phyloP scores from a whole-genome alignment of 2,329 filamentous ascomycete genomes.

The Trichoderma sp. region DNA sequence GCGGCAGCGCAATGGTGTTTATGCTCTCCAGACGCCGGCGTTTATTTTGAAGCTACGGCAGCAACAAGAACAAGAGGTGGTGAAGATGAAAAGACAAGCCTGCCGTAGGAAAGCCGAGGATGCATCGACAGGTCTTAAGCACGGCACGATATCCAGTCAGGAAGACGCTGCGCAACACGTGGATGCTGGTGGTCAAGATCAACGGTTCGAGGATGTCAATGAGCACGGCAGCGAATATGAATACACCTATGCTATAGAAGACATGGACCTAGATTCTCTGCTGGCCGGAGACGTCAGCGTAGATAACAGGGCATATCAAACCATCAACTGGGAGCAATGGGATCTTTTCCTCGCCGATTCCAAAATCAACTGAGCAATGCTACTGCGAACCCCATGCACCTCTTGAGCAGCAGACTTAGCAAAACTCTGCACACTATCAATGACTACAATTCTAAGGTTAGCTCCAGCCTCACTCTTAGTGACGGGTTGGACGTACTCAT shows the following conservation, averaged over 20 bases:
- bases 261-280: background rate
- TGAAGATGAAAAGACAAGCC: background rate
- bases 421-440: background rate
- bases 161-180: background rate
- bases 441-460: too few species aligned
- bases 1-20: background rate
- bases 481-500: too few species aligned
- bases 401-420: background rate
- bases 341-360: constrained; percentile 3
- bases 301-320: background rate
- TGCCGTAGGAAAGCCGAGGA: too few species aligned
- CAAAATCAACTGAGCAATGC: background rate
- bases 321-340: constrained; percentile 7
- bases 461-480: too few species aligned
- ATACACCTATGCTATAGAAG: background rate
- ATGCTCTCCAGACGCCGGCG: background rate
- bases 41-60: background rate
- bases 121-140: background rate
- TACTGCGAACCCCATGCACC: background rate
- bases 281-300: background rate
- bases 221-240: background rate
- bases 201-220: background rate
- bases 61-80: background rate
- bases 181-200: background rate
- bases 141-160: background rate